Evolutionary conservation across 2,329 filamentous ascomycete genomes (phyloP).

Genomic region (Ophiognomonia clavigignenti-juglandacearum): DNA sequence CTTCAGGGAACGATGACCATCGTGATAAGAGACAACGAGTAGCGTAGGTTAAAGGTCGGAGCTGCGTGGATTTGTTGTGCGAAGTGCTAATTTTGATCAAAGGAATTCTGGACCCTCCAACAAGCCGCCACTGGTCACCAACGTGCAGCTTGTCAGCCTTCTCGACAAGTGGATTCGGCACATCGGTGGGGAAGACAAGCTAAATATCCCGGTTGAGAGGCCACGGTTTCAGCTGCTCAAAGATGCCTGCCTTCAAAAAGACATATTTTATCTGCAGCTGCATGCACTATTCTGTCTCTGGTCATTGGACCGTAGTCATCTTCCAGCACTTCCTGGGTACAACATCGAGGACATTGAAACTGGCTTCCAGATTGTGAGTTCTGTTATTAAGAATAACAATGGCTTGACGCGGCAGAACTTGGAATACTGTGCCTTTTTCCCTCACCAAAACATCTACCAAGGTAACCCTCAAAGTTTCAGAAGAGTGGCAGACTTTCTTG

Average conservation of each 20-base stretch:
- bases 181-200: neutral
- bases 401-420: slow-evolving; percentile 23
- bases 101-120: neutral
- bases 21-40: slow-evolving; percentile 11
- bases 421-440: slow-evolving; percentile 34
- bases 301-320: slow-evolving; percentile 28
- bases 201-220: slow-evolving; percentile 33
- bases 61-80: neutral
- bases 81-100: slow-evolving; percentile 13
- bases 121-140: neutral
- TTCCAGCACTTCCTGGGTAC: neutral
- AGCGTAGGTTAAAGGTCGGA: slow-evolving; percentile 9
- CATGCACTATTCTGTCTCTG: slow-evolving; percentile 63
- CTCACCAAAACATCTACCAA: slow-evolving; percentile 17
- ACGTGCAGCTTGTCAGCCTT: neutral
- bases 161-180: slow-evolving; percentile 2
- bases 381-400: slow-evolving; percentile 33
- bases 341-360: slow-evolving; percentile 23
- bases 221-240: slow-evolving; percentile 49
- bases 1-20: neutral
- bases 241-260: slow-evolving; percentile 49
- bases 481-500: slow-evolving; percentile 40
- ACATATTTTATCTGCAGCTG: slow-evolving; percentile 59
- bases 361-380: slow-evolving; percentile 30
- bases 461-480: slow-evolving; percentile 19